Percentiles rank a stretch among this genome's conserved stretches.
These are phyloP conservation scores for Erucastrum elatum DNA, from an alignment of 345 rosid genomes.

Conservation along the genomic window DNA sequence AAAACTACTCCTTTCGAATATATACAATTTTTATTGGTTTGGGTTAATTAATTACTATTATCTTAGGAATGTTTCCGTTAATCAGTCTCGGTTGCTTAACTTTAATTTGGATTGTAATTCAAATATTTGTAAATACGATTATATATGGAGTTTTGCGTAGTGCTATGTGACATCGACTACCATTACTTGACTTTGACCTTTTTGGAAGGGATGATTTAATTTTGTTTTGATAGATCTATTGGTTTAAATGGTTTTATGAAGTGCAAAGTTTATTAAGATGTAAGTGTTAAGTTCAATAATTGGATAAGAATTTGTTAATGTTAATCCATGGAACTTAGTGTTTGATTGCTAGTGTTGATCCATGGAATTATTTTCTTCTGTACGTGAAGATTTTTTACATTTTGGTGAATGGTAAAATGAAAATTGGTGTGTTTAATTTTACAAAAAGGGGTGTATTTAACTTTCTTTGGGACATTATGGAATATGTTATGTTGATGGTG, in stretches of 20 bases:
- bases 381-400: background rate
- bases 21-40: background rate
- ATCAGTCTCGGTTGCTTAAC: background rate
- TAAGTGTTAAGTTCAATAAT: background rate
- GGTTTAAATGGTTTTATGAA: background rate
- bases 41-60: conserved; percentile 1
- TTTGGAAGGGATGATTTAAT: background rate
- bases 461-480: too few species aligned
- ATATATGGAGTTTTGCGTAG: background rate
- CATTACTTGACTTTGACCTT: background rate
- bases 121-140: background rate
- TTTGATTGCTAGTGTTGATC: background rate
- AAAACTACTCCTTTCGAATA: conserved; percentile 8
- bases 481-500: too few species aligned
- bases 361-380: background rate
- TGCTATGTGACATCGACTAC: background rate
- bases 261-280: background rate
- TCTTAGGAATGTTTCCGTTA: conserved; percentile 17
- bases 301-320: background rate
- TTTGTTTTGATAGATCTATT: background rate
- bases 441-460: background rate
- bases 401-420: background rate
- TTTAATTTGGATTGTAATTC: background rate
- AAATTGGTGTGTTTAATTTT: background rate
- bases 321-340: background rate